A percentile compares a stretch with the other conserved stretches of the same genome.
phyloP scores from a whole-genome alignment of 1,139 yeast genomes.

The Groenewaldozyma auringiensis region DNA sequence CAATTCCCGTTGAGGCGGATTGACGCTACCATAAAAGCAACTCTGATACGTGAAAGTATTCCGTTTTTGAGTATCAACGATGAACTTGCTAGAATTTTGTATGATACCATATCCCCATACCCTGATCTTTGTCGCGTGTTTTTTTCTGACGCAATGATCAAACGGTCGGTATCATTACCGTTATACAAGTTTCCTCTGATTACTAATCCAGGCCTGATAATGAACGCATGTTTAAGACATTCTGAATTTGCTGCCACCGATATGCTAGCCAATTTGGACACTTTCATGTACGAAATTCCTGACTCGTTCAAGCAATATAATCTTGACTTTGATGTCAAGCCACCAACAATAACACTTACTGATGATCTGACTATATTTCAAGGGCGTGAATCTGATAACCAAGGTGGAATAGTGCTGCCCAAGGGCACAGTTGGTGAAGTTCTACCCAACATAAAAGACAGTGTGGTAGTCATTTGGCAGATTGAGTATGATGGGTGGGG shows the following conservation, averaged over 20 bases:
- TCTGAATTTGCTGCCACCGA: slow-evolving; percentile 38
- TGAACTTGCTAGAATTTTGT: slow-evolving; percentile 44
- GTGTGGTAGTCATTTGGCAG: slow-evolving; percentile 54
- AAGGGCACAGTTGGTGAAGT: slow-evolving; percentile 66
- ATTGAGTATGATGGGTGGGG: slow-evolving; percentile 84
- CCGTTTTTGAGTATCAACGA: slow-evolving; percentile 58
- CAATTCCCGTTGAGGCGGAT: slow-evolving; percentile 39
- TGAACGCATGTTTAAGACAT: slow-evolving; percentile 51
- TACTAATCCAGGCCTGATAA: slow-evolving; percentile 51
- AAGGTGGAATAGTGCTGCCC: slow-evolving; percentile 37
- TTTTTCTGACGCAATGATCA: slow-evolving; percentile 48
- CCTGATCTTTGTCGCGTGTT: slow-evolving; percentile 55
- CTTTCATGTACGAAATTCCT: slow-evolving; percentile 46
- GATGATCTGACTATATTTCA: slow-evolving; percentile 36
- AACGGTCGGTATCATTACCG: slow-evolving; percentile 49
- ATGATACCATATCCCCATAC: slow-evolving; percentile 43
- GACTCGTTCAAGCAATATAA: slow-evolving; percentile 30
- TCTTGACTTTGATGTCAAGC: slow-evolving; percentile 29
- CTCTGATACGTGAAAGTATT: slow-evolving; percentile 51
- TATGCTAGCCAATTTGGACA: slow-evolving; percentile 50
- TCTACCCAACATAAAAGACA: slow-evolving; percentile 32
- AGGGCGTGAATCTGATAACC: slow-evolving; percentile 35
- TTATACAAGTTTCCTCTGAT: slow-evolving; percentile 73
- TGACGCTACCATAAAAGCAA: slow-evolving; percentile 52
- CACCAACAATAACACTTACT: slow-evolving; percentile 28